Evolutionary conservation across 2,329 filamentous ascomycete genomes (phyloP).

Genomic region (Orbilia javanica): DNA sequence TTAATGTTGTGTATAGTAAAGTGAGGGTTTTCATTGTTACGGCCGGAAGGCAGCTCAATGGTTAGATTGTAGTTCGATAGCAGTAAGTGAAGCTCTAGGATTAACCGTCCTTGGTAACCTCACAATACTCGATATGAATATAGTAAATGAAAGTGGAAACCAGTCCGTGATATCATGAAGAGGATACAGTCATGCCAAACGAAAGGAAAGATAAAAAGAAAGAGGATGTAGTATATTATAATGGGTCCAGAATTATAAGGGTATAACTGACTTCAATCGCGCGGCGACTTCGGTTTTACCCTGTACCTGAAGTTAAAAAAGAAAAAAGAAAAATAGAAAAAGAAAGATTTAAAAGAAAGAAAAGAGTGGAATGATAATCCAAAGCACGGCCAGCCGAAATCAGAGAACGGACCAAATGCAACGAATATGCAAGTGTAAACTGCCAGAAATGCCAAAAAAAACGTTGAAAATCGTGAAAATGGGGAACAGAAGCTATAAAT

Average conservation of each 20-base stretch:
- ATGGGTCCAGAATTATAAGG: not conserved
- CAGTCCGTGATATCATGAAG: not conserved
- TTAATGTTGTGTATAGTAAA: not conserved
- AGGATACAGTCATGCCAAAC: not conserved
- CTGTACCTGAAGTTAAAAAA: not conserved
- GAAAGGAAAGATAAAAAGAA: not conserved
- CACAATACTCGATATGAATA: not conserved
- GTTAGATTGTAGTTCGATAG: not conserved
- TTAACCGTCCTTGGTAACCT: not conserved
- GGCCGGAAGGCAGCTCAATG: no score
- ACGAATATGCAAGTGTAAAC: not conserved
- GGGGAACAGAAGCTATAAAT: not conserved
- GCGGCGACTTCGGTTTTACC: conserved; percentile 18
- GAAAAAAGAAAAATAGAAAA: conserved; percentile 13
- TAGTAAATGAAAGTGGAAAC: not conserved
- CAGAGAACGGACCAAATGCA: not conserved
- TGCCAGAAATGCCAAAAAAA: conserved; percentile 8
- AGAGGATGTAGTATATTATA: no score
- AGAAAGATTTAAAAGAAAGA: conserved; percentile 36
- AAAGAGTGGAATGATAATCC: conserved; percentile 30
- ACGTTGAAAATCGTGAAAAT: not conserved
- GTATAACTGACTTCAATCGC: conserved; percentile 10
- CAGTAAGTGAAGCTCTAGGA: not conserved
- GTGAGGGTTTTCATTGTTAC: conserved; percentile 3
- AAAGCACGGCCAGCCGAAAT: conserved; percentile 17